Conservation (phyloP, 1,284 basidiomycete species). For the Austropuccinia psidii region DNA sequence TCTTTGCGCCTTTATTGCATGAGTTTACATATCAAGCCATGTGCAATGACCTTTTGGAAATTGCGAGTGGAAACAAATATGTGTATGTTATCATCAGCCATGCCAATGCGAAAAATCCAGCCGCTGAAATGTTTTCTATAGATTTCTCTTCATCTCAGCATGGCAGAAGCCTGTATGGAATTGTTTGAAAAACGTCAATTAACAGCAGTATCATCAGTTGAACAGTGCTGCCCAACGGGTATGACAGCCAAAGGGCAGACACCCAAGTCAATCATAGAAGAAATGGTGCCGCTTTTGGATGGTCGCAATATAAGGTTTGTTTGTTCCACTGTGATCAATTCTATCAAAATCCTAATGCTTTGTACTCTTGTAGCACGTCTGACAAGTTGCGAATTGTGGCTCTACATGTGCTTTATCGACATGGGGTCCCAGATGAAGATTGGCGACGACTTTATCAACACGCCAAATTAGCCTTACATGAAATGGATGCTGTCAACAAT, state of each 20-base stretch:
- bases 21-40: constrained; percentile 99
- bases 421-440: too few species aligned
- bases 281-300: constrained; percentile 95
- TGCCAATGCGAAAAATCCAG: constrained; percentile 8
- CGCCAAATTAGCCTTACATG: too few species aligned
- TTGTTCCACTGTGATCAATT: too few species aligned
- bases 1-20: constrained; percentile 79
- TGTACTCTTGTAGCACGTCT: too few species aligned
- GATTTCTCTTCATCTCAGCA: constrained; percentile 92
- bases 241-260: constrained; percentile 77
- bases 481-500: too few species aligned
- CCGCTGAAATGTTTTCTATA: constrained; percentile 11
- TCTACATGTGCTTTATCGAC: too few species aligned
- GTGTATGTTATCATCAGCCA: constrained; percentile 54
- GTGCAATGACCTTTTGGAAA: constrained; percentile 85
- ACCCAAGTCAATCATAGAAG: constrained; percentile 87
- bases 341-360: too few species aligned
- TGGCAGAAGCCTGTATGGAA: constrained; percentile 96
- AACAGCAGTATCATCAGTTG: constrained; percentile 76
- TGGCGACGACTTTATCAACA: too few species aligned
- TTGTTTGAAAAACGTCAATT: constrained; percentile 84
- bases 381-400: too few species aligned
- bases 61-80: constrained; percentile 77
- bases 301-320: constrained; percentile 58
- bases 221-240: constrained; percentile 81